These are phyloP conservation scores for Pleurozium schreberi DNA, from an alignment of 225 moss, liverwort and hornwort species.

Conservation along the genomic window DNA sequence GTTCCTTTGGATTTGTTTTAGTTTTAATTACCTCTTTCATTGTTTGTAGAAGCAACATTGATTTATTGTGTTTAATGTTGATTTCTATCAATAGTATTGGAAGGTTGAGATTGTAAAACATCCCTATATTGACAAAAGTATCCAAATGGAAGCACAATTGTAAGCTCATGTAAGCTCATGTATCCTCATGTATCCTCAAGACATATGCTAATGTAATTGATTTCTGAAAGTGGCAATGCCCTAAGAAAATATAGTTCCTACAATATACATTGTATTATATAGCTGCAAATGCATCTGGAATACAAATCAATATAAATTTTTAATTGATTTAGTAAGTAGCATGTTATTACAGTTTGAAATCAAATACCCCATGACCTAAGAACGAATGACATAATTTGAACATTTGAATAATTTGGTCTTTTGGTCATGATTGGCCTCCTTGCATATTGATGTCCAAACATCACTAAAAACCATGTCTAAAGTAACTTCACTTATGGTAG, in stretches of 20 bases:
- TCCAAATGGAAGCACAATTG: not conserved
- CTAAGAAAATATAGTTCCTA: not conserved
- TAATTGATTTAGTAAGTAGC: not conserved
- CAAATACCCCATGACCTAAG: not conserved
- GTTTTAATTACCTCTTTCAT: no score
- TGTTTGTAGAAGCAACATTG: no score
- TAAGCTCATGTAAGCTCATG: not conserved
- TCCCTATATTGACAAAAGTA: not conserved
- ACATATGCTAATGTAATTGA: not conserved
- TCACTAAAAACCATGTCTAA: not conserved
- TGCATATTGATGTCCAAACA: not conserved
- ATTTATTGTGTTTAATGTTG: not conserved
- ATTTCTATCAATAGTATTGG: not conserved
- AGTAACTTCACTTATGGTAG: no score
- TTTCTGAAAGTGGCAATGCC: not conserved
- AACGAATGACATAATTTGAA: not conserved
- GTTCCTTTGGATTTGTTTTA: no score
- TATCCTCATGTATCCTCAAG: not conserved
- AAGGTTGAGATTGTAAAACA: not conserved
- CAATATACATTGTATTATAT: not conserved
- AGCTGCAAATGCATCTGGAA: fast-evolving
- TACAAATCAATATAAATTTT: not conserved
- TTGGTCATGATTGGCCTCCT: not conserved
- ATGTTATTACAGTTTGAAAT: not conserved
- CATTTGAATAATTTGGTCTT: not conserved